Percentiles rank a stretch among this genome's conserved stretches.
phyloP scores from a whole-genome alignment of 345 rosid species.

The Brassica napus region Da-Ae NC_063439.1:4178501-4179000 shows the following conservation, averaged over 20 bases:
- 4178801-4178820: neutral
- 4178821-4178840: neutral
- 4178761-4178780: neutral
- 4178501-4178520: slow-evolving; percentile 42
- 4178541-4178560: slow-evolving; percentile 38
- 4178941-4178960: neutral
- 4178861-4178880: neutral
- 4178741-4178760: neutral
- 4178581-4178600: neutral
- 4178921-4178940: too few relatives aligned
- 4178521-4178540: slow-evolving; percentile 43
- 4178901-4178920: too few relatives aligned
- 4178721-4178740: neutral
- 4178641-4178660: neutral
- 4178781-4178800: neutral
- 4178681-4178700: neutral
- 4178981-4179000: neutral
- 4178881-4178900: neutral
- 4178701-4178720: slow-evolving; percentile 18
- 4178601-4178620: neutral
- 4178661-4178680: neutral
- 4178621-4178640: neutral
- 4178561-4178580: slow-evolving; percentile 15
- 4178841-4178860: neutral
- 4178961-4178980: neutral